Conservation (phyloP, 2,329 filamentous ascomycete genomes). For the Gaeumannomyces tritici region DNA sequence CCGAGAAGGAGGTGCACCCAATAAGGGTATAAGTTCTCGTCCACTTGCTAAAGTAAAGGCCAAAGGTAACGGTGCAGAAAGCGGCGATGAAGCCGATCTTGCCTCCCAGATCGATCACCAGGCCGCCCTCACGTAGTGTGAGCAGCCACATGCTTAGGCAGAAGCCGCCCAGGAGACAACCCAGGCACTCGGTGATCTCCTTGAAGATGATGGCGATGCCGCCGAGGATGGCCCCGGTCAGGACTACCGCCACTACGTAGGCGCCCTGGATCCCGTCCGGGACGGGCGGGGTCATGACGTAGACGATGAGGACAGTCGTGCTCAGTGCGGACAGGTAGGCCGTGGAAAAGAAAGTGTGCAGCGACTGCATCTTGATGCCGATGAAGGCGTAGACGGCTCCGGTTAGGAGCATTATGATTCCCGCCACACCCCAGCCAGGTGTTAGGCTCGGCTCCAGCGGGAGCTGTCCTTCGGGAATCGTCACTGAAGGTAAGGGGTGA, state of each 20-base stretch:
- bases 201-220: slow-evolving; percentile 67
- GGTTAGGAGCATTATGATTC: slow-evolving; percentile 62
- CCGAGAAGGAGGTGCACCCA: slow-evolving; percentile 65
- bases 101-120: slow-evolving; percentile 51
- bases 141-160: slow-evolving; percentile 87
- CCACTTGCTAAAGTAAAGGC: slow-evolving; percentile 67
- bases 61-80: slow-evolving; percentile 59
- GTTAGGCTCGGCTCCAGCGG: slow-evolving; percentile 69
- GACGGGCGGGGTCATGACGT: slow-evolving; percentile 76
- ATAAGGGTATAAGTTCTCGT: slow-evolving; percentile 76
- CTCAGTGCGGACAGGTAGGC: slow-evolving; percentile 64
- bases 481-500: slow-evolving; percentile 21
- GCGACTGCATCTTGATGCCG: slow-evolving; percentile 72
- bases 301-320: slow-evolving; percentile 74
- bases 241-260: slow-evolving; percentile 69
- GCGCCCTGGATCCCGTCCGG: slow-evolving; percentile 70
- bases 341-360: slow-evolving; percentile 73
- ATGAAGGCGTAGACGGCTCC: slow-evolving; percentile 65
- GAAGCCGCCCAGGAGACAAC: slow-evolving; percentile 80
- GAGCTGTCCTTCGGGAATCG: slow-evolving; percentile 42
- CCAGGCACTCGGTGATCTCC: slow-evolving; percentile 73
- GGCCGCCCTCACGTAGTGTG: slow-evolving; percentile 63
- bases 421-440: slow-evolving; percentile 71
- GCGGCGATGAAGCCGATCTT: slow-evolving; percentile 68
- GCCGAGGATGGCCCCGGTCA: slow-evolving; percentile 67